Evolutionary conservation across 1,284 basidiomycete species (phyloP), one percentile per base, ranked within the genome.

Genomic region (Boletus calvinii): DNA sequence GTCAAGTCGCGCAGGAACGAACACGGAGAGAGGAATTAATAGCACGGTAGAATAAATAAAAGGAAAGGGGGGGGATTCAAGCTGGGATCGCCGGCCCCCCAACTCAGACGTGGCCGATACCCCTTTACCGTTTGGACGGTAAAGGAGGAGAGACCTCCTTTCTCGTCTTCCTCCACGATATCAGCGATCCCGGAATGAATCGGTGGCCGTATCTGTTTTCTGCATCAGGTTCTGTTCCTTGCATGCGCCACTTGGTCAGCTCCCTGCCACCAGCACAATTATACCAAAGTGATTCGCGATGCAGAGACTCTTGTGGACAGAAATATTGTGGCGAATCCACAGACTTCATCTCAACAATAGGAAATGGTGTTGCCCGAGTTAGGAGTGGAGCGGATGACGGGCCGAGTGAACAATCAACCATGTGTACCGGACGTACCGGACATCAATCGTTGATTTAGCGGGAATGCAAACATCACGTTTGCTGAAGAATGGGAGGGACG

Each of bases 381-480:
- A 15, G 30, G 20, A 22, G 18, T 39, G 31, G 17, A 20, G 24
- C 15, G 46, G 20, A 49, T 17, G 40, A 29, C 31, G 31, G 54
- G 13, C 10, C 13, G 18, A 40, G 42, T 35, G 24, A 4, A n/a
- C 32, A 41, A 43, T 57, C 39, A 22, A 30, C 39, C 44, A 41
- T 39, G 51, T 20, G 22, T 36, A 40, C 40, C 42, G 46, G 44
- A 41, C 37, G 48, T 56, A 44, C 53, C 46, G 43, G 53, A 18
- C 44, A 43, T 42, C 42, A 22, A 39, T 56, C 36, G 26, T 39
- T 31, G 46, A 39, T 49, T 30, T 9, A 29, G 26, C 49, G 41
- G 48, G 50, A 50, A 56, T 56, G 26, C 37, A 38, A 46, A 84
- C 65, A 9, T 74, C 73, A 51, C 38, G 26, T 20, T 50, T 32